phyloP scores from a whole-genome alignment of 2,329 filamentous ascomycete genomes.

The Fusarium illudens region DNA sequence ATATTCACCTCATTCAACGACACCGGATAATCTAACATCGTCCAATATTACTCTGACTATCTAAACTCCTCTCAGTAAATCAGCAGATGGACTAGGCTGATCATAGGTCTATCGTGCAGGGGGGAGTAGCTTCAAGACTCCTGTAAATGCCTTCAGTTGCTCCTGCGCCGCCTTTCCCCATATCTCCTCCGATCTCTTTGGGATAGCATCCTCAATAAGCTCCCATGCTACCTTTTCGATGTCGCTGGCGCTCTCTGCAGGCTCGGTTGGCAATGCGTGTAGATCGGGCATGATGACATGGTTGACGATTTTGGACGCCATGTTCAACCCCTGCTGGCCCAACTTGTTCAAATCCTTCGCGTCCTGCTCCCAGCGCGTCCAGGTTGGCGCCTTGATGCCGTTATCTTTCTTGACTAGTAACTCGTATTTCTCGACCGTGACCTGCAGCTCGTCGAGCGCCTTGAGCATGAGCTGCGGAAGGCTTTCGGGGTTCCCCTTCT shows the following conservation, averaged over 20 bases:
- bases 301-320: constrained; percentile 39
- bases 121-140: constrained; percentile 35
- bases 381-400: constrained; percentile 38
- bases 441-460: constrained; percentile 32
- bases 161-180: constrained; percentile 47
- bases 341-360: constrained; percentile 42
- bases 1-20: not conserved
- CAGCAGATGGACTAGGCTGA: not conserved
- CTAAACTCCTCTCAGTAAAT: not conserved
- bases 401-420: constrained; percentile 22
- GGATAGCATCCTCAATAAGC: constrained; percentile 41
- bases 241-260: constrained; percentile 33
- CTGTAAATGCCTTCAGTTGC: constrained; percentile 40
- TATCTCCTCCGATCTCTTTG: constrained; percentile 33
- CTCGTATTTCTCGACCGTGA: constrained; percentile 38
- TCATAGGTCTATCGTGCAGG: constrained; percentile 3
- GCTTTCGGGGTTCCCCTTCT: not conserved
- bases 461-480: constrained; percentile 17
- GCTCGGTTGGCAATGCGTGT: constrained; percentile 1
- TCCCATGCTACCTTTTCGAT: constrained; percentile 48
- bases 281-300: constrained; percentile 41
- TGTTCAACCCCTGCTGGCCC: constrained; percentile 38
- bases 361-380: constrained; percentile 48
- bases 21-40: not conserved
- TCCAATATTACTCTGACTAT: not conserved